phyloP scores from a whole-genome alignment of 2,329 filamentous ascomycete genomes.

The Pyrenophora seminiperda region DNA sequence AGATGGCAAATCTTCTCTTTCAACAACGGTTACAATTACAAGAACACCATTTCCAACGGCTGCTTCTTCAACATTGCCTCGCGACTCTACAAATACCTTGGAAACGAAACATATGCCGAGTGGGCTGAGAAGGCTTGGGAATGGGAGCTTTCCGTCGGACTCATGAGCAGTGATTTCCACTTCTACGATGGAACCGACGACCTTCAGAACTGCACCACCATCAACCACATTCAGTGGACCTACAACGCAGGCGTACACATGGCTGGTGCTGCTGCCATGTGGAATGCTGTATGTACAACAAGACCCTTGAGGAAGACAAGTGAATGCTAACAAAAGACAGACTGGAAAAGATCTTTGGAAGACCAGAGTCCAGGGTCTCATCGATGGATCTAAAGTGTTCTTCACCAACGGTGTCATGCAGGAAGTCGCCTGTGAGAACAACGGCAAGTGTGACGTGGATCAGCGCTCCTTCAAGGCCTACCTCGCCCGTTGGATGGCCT shows the following conservation, averaged over 20 bases:
- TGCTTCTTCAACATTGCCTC: slow-evolving; percentile 82
- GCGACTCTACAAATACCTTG: slow-evolving; percentile 71
- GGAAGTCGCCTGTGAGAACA: slow-evolving; percentile 55
- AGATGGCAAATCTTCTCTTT: slow-evolving; percentile 80
- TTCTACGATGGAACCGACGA: slow-evolving; percentile 55
- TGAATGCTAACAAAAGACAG: slow-evolving; percentile 23
- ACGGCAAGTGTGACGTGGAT: slow-evolving; percentile 54
- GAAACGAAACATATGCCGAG: slow-evolving; percentile 59
- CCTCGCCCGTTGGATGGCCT: slow-evolving; percentile 51
- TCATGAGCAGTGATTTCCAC: slow-evolving; percentile 55
- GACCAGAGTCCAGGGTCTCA: slow-evolving; percentile 39
- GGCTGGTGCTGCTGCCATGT: slow-evolving; percentile 55
- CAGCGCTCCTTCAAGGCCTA: slow-evolving; percentile 56
- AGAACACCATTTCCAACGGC: slow-evolving; percentile 80
- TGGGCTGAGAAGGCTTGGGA: slow-evolving; percentile 71
- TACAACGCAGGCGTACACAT: slow-evolving; percentile 56
- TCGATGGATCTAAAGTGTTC: slow-evolving; percentile 50
- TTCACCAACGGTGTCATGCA: slow-evolving; percentile 54
- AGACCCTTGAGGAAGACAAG: not conserved
- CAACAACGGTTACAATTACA: slow-evolving; percentile 81
- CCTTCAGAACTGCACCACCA: slow-evolving; percentile 50
- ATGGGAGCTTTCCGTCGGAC: slow-evolving; percentile 55
- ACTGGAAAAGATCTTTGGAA: slow-evolving; percentile 44
- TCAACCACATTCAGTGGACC: slow-evolving; percentile 54
- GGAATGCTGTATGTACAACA: slow-evolving; percentile 51